These are phyloP conservation scores for Panaeolus papilionaceus DNA, from an alignment of 768 basidiomycete species.

Conservation along the genomic window DNA sequence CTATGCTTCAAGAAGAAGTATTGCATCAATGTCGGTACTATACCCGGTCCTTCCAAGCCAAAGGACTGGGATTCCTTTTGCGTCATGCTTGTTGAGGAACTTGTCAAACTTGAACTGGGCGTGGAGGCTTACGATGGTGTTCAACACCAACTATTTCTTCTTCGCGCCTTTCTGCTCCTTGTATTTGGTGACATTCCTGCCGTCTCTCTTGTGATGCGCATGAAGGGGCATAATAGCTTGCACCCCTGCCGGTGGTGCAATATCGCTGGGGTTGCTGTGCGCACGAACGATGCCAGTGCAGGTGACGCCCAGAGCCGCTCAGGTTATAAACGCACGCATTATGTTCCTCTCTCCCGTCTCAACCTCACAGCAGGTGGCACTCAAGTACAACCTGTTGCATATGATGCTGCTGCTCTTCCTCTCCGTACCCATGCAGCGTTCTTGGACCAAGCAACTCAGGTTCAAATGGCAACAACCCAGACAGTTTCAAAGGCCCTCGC, in stretches of 20 bases:
- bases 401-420: conserved; percentile 42
- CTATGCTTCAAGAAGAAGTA: conserved; percentile 40
- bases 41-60: conserved; percentile 52
- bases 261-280: conserved; percentile 28
- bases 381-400: conserved; percentile 4
- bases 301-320: too few species aligned
- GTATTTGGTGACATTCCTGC: conserved; percentile 33
- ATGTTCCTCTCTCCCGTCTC: conserved; percentile 33
- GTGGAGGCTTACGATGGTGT: conserved; percentile 37
- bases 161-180: conserved; percentile 29
- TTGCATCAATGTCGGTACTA: conserved; percentile 46
- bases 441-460: conserved; percentile 28
- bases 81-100: conserved; percentile 45
- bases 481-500: conserved; percentile 27
- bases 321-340: conserved; percentile 20
- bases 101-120: conserved; percentile 40
- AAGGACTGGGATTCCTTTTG: conserved; percentile 50
- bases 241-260: conserved; percentile 40
- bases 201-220: conserved; percentile 26
- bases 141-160: conserved; percentile 17
- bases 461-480: conserved; percentile 32
- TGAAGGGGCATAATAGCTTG: conserved; percentile 49
- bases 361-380: neutral
- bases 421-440: conserved; percentile 38
- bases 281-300: conserved; percentile 7